Conservation (phyloP, 805 yeast genomes). For the Candida quercuum region DNA sequence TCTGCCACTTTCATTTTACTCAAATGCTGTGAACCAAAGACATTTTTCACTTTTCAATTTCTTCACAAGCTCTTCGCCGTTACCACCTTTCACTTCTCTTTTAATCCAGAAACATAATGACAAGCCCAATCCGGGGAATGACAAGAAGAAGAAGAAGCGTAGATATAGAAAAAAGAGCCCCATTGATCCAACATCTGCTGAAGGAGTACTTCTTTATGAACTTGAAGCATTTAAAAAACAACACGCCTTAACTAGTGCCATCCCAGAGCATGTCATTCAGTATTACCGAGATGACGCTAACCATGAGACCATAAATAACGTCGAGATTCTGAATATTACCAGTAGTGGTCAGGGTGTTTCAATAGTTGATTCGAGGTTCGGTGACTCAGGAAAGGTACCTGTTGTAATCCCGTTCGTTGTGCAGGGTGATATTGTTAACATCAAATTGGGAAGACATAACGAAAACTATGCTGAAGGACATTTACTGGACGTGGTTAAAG, state of each 20-base stretch:
- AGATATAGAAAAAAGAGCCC: not conserved
- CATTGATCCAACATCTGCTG: slow-evolving; percentile 7
- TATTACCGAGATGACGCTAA: slow-evolving; percentile 3
- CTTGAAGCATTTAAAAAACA: not conserved
- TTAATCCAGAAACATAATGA: too few relatives aligned
- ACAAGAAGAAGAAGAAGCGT: not conserved
- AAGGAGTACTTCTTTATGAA: slow-evolving; percentile 7
- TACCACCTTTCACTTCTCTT: not conserved
- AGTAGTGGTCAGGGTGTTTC: slow-evolving; percentile 88
- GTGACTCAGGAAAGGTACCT: slow-evolving; percentile 39
- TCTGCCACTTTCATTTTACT: not conserved
- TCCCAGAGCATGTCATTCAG: slow-evolving; percentile 5
- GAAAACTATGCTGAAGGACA: slow-evolving; percentile 71
- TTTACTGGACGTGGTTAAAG: slow-evolving; percentile 42
- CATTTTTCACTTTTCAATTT: not conserved
- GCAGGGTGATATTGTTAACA: slow-evolving; percentile 73
- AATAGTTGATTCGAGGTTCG: slow-evolving; percentile 53
- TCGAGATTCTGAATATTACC: slow-evolving; percentile 39
- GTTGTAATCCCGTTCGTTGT: slow-evolving; percentile 78
- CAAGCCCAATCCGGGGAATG: too few relatives aligned
- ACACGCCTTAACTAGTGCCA: not conserved
- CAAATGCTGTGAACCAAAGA: not conserved
- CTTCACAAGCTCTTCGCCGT: not conserved
- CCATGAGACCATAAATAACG: slow-evolving; percentile 33
- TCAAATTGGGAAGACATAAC: slow-evolving; percentile 70